Percentiles rank a stretch among this genome's conserved stretches.
phyloP scores from a whole-genome alignment of 352 stramenopile genomes.

The Phytophthora boehmeriae region DNA sequence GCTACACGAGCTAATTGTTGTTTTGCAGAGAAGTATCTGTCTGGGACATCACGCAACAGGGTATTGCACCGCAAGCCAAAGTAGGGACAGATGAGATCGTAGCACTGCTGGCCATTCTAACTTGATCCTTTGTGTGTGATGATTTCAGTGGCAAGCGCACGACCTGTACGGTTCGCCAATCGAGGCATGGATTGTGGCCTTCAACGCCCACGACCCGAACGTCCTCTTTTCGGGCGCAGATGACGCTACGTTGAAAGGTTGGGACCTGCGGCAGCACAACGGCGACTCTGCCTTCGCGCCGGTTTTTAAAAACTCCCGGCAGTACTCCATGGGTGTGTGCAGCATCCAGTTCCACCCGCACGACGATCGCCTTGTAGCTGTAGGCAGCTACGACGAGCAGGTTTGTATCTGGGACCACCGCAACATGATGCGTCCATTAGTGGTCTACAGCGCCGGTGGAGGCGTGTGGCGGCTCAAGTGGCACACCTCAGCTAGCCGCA shows the following conservation, averaged over 20 bases:
- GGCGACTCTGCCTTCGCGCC: constrained; percentile 18
- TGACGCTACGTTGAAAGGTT: constrained; percentile 79
- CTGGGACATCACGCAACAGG: constrained; percentile 46
- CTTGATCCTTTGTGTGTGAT: constrained; percentile 5
- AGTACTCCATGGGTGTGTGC: constrained; percentile 86
- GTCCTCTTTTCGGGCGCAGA: constrained; percentile 83
- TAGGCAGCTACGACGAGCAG: constrained; percentile 87
- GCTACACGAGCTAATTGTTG: no score
- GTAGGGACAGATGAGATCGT: constrained; percentile 25
- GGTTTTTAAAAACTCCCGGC: constrained; percentile 61
- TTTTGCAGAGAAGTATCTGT: constrained; percentile 51
- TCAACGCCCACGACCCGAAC: constrained; percentile 78
- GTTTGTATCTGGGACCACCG: constrained; percentile 81
- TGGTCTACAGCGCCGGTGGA: constrained; percentile 54
- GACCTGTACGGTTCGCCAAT: constrained; percentile 79
- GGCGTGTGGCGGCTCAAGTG: constrained; percentile 88
- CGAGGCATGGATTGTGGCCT: constrained; percentile 85
- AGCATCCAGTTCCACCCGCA: constrained; percentile 86
- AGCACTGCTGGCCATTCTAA: constrained; percentile 7
- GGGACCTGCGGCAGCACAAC: constrained; percentile 60
- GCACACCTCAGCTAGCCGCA: constrained; percentile 50
- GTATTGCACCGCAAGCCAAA: constrained; percentile 46
- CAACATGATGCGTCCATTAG: constrained; percentile 59
- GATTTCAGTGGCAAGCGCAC: constrained; percentile 69
- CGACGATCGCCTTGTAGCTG: constrained; percentile 61